phyloP scores from a whole-genome alignment of 2,329 filamentous ascomycete species.

The Thelonectria blattea region DNA sequence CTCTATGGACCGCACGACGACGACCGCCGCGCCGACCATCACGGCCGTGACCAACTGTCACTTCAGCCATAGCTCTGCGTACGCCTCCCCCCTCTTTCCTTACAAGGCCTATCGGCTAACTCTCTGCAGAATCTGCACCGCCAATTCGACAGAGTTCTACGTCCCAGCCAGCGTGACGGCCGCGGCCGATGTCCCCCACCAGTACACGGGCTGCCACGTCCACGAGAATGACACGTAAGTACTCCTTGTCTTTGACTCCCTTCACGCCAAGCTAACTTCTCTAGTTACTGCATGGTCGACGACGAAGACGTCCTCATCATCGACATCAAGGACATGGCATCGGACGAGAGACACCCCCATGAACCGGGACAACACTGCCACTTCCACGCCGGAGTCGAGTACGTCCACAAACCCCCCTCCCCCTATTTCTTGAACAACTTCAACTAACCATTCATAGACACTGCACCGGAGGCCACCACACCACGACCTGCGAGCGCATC shows the following conservation, averaged over 20 bases:
- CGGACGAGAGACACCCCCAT: constrained; percentile 26
- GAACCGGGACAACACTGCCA: constrained; percentile 60
- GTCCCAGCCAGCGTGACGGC: constrained; percentile 57
- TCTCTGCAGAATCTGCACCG: constrained; percentile 49
- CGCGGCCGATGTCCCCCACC: constrained; percentile 61
- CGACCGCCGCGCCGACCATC: constrained; percentile 35
- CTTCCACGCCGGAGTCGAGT: constrained; percentile 79
- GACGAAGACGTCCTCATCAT: constrained; percentile 33
- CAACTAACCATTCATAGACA: constrained; percentile 48
- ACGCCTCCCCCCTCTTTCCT: constrained; percentile 13
- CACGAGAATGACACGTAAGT: constrained; percentile 63
- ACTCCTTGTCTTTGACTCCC: background rate
- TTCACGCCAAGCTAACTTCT: background rate
- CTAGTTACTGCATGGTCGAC: constrained; percentile 33
- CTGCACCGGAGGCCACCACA: constrained; percentile 53
- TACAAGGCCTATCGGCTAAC: background rate
- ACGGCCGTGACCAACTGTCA: constrained; percentile 50
- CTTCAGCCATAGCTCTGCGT: constrained; percentile 48
- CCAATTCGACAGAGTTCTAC: constrained; percentile 48
- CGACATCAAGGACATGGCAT: constrained; percentile 22
- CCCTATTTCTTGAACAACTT: background rate
- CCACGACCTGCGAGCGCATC: constrained; percentile 53
- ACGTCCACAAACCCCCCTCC: constrained; percentile 39
- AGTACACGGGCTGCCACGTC: constrained; percentile 68
- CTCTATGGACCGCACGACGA: no score